These are phyloP conservation scores for Plasmodium vivax DNA, from an alignment of 169 alveolate species.

Conservation along the genomic window DNA sequence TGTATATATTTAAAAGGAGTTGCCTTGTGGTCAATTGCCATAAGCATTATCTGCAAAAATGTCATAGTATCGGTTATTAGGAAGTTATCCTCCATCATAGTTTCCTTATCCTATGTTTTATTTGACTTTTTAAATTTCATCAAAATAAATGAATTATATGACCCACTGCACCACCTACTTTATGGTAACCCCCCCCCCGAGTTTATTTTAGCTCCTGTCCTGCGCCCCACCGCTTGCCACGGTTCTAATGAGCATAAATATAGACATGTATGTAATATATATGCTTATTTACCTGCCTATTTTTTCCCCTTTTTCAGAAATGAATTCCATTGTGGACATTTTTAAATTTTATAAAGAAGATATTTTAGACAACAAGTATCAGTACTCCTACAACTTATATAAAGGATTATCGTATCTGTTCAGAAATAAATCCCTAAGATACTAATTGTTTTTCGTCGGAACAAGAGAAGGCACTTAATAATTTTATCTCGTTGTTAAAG, in stretches of 20 bases:
- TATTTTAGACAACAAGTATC: slow-evolving; percentile 70
- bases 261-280: not conserved
- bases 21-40: slow-evolving; percentile 67
- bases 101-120: slow-evolving; percentile 72
- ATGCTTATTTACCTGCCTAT: slow-evolving; percentile 1
- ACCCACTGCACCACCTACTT: slow-evolving; percentile 64
- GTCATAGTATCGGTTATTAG: slow-evolving; percentile 70
- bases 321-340: slow-evolving; percentile 73
- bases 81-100: slow-evolving; percentile 68
- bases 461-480: slow-evolving; percentile 9
- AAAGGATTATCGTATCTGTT: slow-evolving; percentile 64
- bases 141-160: slow-evolving; percentile 71
- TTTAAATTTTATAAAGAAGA: slow-evolving; percentile 72
- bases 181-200: slow-evolving; percentile 23
- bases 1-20: slow-evolving; percentile 70
- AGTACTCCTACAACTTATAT: slow-evolving; percentile 63
- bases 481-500: not conserved
- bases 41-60: slow-evolving; percentile 65
- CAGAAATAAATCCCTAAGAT: slow-evolving; percentile 49
- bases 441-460: slow-evolving; percentile 13
- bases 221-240: not conserved
- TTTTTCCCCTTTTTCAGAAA: slow-evolving; percentile 13
- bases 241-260: not conserved
- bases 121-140: slow-evolving; percentile 67
- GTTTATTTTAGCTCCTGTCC: not conserved